phyloP scores from a whole-genome alignment of 495 filamentous ascomycete species.

The Podospora australis region DNA sequence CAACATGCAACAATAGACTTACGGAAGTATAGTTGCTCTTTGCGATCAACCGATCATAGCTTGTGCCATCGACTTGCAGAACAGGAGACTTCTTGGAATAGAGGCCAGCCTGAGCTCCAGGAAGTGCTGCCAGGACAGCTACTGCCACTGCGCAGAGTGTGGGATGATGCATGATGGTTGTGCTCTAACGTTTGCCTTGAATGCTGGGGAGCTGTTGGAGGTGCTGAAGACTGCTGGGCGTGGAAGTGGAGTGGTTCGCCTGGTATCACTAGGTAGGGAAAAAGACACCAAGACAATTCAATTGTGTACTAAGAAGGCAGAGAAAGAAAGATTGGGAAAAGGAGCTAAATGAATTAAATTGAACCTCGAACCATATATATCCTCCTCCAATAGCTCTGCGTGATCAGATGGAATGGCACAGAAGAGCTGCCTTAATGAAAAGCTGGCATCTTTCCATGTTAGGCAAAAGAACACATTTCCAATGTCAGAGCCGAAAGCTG shows the following conservation, averaged over 20 bases:
- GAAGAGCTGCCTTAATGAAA: slow-evolving; percentile 13
- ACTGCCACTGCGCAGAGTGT: slow-evolving; percentile 39
- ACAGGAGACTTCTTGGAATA: slow-evolving; percentile 88
- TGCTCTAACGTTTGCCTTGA: not conserved
- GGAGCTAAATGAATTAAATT: slow-evolving; percentile 8
- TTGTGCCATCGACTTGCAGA: slow-evolving; percentile 74
- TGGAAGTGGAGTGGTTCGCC: not conserved
- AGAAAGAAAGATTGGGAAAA: not conserved
- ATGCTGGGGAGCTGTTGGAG: too few relatives aligned
- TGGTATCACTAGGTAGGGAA: too few relatives aligned
- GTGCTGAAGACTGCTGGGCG: slow-evolving; percentile 5
- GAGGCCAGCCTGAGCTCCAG: slow-evolving; percentile 60
- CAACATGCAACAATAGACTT: slow-evolving; percentile 43
- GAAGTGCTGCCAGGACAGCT: slow-evolving; percentile 46
- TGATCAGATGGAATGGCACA: not conserved
- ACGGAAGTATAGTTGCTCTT: slow-evolving; percentile 90
- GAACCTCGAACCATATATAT: not conserved
- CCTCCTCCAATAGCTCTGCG: not conserved
- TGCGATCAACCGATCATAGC: slow-evolving; percentile 76
- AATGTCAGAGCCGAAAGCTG: not conserved
- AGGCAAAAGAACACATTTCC: slow-evolving; percentile 37
- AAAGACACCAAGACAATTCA: not conserved
- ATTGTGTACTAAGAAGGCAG: not conserved
- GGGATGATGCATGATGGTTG: slow-evolving; percentile 38
- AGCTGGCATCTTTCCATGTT: slow-evolving; percentile 33